Percentiles rank a stretch among this genome's conserved stretches.
These are phyloP conservation scores for Colletotrichum nymphaeae DNA, from an alignment of 2,329 filamentous ascomycete species.

Conservation along the genomic window DNA sequence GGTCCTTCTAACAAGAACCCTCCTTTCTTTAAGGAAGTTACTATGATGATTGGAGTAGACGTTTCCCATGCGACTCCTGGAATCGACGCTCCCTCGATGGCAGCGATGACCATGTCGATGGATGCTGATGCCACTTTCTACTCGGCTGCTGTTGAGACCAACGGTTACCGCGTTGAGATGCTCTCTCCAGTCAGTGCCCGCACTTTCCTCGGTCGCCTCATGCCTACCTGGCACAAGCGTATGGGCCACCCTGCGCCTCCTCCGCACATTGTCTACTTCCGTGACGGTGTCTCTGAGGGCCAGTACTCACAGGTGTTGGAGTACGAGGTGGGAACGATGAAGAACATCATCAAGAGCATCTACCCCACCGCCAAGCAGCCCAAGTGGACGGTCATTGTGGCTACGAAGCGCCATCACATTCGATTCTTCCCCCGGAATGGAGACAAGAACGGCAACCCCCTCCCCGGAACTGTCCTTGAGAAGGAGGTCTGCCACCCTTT, in stretches of 20 bases:
- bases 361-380: slow-evolving; percentile 48
- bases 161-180: slow-evolving; percentile 85
- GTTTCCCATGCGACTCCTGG: slow-evolving; percentile 87
- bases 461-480: slow-evolving; percentile 90
- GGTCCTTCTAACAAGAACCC: slow-evolving; percentile 34
- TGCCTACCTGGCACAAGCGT: slow-evolving; percentile 72
- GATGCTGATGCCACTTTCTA: slow-evolving; percentile 81
- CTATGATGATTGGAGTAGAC: slow-evolving; percentile 83
- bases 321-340: slow-evolving; percentile 81
- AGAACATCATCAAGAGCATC: slow-evolving; percentile 62
- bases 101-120: slow-evolving; percentile 86
- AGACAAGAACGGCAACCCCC: slow-evolving; percentile 83
- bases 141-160: slow-evolving; percentile 82
- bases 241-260: slow-evolving; percentile 61
- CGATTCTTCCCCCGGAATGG: slow-evolving; percentile 79
- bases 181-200: slow-evolving; percentile 75
- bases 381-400: slow-evolving; percentile 87
- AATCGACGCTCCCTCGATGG: slow-evolving; percentile 77
- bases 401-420: slow-evolving; percentile 93
- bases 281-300: slow-evolving; percentile 90
- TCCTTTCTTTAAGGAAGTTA: slow-evolving; percentile 50
- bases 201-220: slow-evolving; percentile 72
- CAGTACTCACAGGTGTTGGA: slow-evolving; percentile 85
- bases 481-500: slow-evolving; percentile 90
- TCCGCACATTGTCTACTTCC: slow-evolving; percentile 87